Evolutionary conservation across 2,329 filamentous ascomycete species (phyloP).

Genomic region (Scedosporium apiospermum): DNA sequence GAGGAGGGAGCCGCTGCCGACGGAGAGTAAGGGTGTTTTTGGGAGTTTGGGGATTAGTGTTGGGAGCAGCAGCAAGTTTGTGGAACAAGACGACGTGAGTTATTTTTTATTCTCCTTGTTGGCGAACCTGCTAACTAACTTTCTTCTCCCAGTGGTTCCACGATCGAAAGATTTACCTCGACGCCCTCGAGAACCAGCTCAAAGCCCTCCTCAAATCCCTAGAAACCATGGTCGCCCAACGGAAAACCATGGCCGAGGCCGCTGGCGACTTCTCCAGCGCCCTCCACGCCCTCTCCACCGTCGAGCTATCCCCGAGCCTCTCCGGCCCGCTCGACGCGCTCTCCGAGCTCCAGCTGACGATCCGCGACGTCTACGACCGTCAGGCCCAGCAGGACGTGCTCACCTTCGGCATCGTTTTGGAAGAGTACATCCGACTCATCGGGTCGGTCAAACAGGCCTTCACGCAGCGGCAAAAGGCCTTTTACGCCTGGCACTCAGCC

Average conservation of each 20-base stretch:
- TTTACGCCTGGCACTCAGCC: constrained; percentile 85
- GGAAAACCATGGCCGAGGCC: constrained; percentile 87
- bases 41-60: constrained; percentile 74
- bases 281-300: constrained; percentile 82
- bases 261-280: constrained; percentile 90
- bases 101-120: neutral
- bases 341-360: constrained; percentile 87
- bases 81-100: constrained; percentile 91
- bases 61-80: constrained; percentile 75
- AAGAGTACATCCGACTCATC: constrained; percentile 95
- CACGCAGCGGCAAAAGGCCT: constrained; percentile 85
- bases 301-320: constrained; percentile 82
- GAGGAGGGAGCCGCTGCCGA: constrained; percentile 73
- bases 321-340: constrained; percentile 85
- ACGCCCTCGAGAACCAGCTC: constrained; percentile 84
- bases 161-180: constrained; percentile 87
- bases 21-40: constrained; percentile 89
- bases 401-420: constrained; percentile 93
- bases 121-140: neutral
- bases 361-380: constrained; percentile 88
- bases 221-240: constrained; percentile 83
- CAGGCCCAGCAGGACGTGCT: constrained; percentile 96
- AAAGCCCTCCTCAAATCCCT: constrained; percentile 88
- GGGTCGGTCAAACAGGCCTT: constrained; percentile 93
- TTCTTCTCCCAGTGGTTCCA: constrained; percentile 71